These are phyloP conservation scores for Calonectria crousiana DNA, from an alignment of 2,329 filamentous ascomycete genomes.

Conservation along the genomic window DNA sequence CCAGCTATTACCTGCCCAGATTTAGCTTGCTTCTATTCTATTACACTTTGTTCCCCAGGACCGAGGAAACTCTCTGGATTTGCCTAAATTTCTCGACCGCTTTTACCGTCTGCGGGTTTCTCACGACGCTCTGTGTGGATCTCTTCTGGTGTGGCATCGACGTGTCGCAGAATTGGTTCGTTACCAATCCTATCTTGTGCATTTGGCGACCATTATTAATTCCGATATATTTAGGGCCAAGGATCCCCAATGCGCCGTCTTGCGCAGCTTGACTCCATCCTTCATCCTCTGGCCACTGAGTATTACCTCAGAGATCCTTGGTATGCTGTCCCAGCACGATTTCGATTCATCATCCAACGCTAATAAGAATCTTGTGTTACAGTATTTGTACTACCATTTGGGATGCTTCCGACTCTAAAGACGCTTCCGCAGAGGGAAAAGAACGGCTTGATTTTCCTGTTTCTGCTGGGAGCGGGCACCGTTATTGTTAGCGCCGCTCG, in stretches of 20 bases:
- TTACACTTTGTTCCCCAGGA: neutral
- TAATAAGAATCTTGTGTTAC: neutral
- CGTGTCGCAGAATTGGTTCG: conserved; percentile 1
- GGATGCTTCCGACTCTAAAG: neutral
- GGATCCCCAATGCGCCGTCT: neutral
- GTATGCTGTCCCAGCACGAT: neutral
- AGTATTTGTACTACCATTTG: neutral
- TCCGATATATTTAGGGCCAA: neutral
- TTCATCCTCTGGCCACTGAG: neutral
- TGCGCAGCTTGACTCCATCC: neutral
- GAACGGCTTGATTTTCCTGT: neutral
- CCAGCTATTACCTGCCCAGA: neutral
- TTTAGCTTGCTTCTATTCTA: neutral
- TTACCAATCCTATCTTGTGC: neutral
- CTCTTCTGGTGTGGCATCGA: neutral
- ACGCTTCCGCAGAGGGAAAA: neutral
- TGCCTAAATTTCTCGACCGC: neutral
- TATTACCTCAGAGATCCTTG: neutral
- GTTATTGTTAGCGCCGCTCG: neutral
- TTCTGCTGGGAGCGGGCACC: neutral
- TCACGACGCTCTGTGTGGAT: neutral
- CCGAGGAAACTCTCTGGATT: neutral
- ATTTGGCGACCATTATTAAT: neutral
- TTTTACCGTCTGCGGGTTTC: neutral
- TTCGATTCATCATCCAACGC: neutral